Evolutionary conservation across 768 basidiomycete species (phyloP), one percentile per base, ranked within the genome.

Genomic region (Suillus paluster): DNA sequence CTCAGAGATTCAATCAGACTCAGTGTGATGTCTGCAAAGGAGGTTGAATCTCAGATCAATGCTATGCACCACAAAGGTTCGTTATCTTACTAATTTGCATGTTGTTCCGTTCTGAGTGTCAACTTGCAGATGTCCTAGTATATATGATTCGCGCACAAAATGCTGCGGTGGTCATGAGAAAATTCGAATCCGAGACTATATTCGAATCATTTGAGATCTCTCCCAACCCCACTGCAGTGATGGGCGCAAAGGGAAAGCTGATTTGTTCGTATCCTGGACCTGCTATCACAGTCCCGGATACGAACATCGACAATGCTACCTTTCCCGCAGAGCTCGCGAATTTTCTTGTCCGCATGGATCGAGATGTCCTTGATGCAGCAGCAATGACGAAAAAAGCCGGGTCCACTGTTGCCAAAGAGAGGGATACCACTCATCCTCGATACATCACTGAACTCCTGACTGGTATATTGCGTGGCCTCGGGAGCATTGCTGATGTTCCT

Each of bases 181-280:
- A 69, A 54, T 57, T 58, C 17, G 52, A 62, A n/a, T 42, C 64
- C 8, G 59, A 66, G 14, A 76, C 78, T 14, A 60, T 74, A 25
- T 78, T 81, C 59, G 84, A 85, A 63, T 68, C 70, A 8, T 86
- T 86, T 58, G 81, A 85, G 65, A 73, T 79, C 15, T 80, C 80
- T 2, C 76, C 82, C 1, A 65, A 67, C 27, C 65, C 74, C 3
- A 66, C 65, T 11, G 63, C 62, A 7, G 75, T 86, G 23, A 80
- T 82, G 70, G 67, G 63, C 2, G 56, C 75, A 0, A 64, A 66
- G 39, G 82, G 83, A 36, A 83, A 83, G 59, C 75, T 86, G 4
- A 23, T 79, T 5, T 76, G 79, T n/a, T 77, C 75, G 0, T 85
- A 77, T 67, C 84, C 84, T 19, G 80, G 78, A 0, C 79, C 81